Conservation (phyloP, 108 stramenopile species). For the Pseudonitzschia pungens region DNA sequence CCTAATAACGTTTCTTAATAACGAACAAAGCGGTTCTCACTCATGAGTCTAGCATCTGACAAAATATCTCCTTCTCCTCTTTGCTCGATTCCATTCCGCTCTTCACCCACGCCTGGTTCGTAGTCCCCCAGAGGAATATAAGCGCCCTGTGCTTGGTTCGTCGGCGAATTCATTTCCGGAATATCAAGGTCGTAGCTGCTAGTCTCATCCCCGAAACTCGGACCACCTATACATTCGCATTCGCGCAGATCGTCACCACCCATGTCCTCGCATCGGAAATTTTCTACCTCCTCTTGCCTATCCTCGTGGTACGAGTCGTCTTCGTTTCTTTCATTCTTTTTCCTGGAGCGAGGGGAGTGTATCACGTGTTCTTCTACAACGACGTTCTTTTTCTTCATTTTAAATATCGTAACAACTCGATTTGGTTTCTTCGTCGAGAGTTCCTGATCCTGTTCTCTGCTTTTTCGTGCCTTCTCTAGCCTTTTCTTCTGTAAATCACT, state of each 20-base stretch:
- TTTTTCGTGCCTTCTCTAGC: neutral
- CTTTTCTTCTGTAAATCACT: constrained; percentile 9
- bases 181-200: neutral
- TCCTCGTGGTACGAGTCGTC: neutral
- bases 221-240: neutral
- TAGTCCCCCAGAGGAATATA: too few relatives aligned
- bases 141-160: neutral
- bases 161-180: too few relatives aligned
- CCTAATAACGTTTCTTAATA: neutral
- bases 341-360: neutral
- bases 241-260: neutral
- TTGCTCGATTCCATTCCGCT: neutral
- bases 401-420: neutral
- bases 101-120: neutral
- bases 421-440: neutral
- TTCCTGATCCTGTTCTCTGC: neutral
- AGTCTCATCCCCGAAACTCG: too few relatives aligned
- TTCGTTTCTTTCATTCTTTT: neutral
- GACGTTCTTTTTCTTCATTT: neutral
- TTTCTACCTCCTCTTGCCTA: neutral
- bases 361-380: neutral
- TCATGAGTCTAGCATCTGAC: neutral
- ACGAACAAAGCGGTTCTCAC: neutral
- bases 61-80: neutral
- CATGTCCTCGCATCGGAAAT: neutral